Percentiles rank a stretch among this genome's conserved stretches.
phyloP scores from a whole-genome alignment of 2,329 filamentous ascomycete genomes.

The Mariannaea elegans region DNA sequence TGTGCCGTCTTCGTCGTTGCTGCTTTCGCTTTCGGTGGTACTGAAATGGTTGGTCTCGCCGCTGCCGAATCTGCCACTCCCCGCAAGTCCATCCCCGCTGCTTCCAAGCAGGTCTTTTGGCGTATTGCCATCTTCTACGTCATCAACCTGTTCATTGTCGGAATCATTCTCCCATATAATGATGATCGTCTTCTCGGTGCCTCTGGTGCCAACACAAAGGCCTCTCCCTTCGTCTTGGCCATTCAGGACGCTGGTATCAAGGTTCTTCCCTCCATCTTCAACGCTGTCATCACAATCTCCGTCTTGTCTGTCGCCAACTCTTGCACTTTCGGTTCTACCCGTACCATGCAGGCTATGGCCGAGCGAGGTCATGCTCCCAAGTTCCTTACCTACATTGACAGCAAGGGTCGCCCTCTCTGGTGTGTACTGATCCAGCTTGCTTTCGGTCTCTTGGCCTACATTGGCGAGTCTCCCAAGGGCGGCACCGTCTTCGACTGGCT shows the following conservation, averaged over 20 bases:
- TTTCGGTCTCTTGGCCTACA: conserved; percentile 80
- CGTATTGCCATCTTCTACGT: conserved; percentile 92
- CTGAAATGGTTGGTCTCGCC: conserved; percentile 79
- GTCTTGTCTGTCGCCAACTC: conserved; percentile 93
- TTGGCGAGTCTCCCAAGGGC: conserved; percentile 71
- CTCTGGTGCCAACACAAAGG: conserved; percentile 69
- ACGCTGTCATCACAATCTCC: conserved; percentile 89
- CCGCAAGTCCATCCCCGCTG: conserved; percentile 81
- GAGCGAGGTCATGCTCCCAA: conserved; percentile 85
- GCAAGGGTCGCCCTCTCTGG: conserved; percentile 79
- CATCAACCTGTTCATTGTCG: conserved; percentile 81
- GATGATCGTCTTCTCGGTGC: conserved; percentile 69
- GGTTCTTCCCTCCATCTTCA: conserved; percentile 88
- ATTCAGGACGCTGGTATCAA: conserved; percentile 85
- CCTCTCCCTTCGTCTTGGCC: conserved; percentile 93
- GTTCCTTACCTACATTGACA: conserved; percentile 83
- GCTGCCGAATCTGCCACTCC: conserved; percentile 81
- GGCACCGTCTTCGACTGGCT: conserved; percentile 82
- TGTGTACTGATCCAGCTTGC: conserved; percentile 74
- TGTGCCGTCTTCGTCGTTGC: conserved; percentile 81
- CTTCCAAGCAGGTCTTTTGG: conserved; percentile 96
- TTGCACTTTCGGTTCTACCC: conserved; percentile 88
- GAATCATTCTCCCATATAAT: conserved; percentile 80
- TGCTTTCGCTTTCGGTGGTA: conserved; percentile 79
- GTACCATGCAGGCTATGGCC: conserved; percentile 88